These are phyloP conservation scores for Penicillium canariense DNA, from an alignment of 495 filamentous ascomycete genomes.

Conservation along the genomic window DNA sequence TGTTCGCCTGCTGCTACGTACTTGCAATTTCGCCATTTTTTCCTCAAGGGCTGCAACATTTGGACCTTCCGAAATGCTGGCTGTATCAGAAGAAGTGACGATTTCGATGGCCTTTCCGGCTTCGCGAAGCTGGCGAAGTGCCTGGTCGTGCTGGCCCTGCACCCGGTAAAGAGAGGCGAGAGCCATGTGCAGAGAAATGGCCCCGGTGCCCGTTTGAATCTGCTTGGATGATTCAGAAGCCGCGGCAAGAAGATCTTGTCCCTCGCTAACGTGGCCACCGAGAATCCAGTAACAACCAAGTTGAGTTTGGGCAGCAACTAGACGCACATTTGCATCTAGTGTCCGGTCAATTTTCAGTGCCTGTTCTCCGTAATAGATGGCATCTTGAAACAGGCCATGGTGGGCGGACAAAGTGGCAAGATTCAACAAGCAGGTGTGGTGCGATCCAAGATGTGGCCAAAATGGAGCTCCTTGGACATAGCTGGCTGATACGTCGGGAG, in stretches of 20 bases:
- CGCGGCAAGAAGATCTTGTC: constrained; percentile 55
- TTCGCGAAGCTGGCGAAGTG: constrained; percentile 42
- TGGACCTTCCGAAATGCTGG: constrained; percentile 14
- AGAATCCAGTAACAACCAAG: constrained; percentile 64
- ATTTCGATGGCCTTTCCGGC: constrained; percentile 41
- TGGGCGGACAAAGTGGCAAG: constrained; percentile 75
- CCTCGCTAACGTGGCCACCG: constrained; percentile 60
- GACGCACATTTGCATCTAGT: constrained; percentile 58
- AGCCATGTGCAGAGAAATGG: constrained; percentile 45
- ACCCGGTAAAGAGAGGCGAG: constrained; percentile 41
- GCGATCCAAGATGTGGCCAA: constrained; percentile 72
- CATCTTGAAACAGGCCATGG: constrained; percentile 83
- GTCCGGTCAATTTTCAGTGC: constrained; percentile 74
- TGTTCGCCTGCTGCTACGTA: constrained; percentile 30
- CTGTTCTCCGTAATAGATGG: constrained; percentile 85
- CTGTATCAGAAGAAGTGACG: constrained; percentile 23
- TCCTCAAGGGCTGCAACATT: constrained; percentile 32
- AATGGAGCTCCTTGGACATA: constrained; percentile 63
- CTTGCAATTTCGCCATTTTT: constrained; percentile 40
- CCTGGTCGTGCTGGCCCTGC: constrained; percentile 48
- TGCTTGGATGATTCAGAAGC: constrained; percentile 43
- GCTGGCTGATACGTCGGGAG: constrained; percentile 23
- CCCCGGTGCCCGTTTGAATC: constrained; percentile 44
- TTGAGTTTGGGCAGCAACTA: constrained; percentile 51
- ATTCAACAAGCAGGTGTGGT: constrained; percentile 66